phyloP scores from a whole-genome alignment of 352 stramenopile species.

The Pythium phragmitis region DNA sequence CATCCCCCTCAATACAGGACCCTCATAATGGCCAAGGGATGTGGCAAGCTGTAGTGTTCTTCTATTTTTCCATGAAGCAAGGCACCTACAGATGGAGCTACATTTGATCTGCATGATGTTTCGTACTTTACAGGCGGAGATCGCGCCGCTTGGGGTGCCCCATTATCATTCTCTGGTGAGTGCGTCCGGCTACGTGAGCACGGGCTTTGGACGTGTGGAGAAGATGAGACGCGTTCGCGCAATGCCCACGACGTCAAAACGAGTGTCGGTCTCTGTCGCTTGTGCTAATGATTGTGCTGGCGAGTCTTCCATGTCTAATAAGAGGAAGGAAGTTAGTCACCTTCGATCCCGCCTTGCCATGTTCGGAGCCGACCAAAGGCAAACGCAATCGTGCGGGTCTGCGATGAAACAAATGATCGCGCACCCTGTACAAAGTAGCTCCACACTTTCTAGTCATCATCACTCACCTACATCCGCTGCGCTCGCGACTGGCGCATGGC shows the following conservation, averaged over 20 bases:
- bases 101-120: not conserved
- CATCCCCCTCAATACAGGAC: not conserved
- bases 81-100: not conserved
- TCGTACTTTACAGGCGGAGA: not conserved
- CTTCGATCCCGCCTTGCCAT: too few relatives aligned
- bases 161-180: not conserved
- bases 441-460: not conserved
- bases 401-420: not conserved
- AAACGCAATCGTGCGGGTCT: not conserved
- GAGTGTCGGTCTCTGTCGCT: not conserved
- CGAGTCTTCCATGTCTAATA: conserved; percentile 16
- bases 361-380: too few relatives aligned
- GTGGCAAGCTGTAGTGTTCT: not conserved
- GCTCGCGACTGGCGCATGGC: conserved; percentile 22
- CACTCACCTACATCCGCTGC: conserved; percentile 12
- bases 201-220: conserved; percentile 67
- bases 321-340: not conserved
- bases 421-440: not conserved
- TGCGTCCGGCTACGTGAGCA: conserved; percentile 35
- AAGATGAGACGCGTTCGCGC: conserved; percentile 79
- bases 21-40: not conserved
- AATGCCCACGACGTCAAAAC: conserved; percentile 83
- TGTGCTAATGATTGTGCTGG: not conserved
- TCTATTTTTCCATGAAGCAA: not conserved
- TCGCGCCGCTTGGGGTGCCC: not conserved